Evolutionary conservation across 176 grass and related monocot genomes (phyloP), one percentile per base, ranked within the genome.

Genomic region (Oryza officinalis): DNA sequence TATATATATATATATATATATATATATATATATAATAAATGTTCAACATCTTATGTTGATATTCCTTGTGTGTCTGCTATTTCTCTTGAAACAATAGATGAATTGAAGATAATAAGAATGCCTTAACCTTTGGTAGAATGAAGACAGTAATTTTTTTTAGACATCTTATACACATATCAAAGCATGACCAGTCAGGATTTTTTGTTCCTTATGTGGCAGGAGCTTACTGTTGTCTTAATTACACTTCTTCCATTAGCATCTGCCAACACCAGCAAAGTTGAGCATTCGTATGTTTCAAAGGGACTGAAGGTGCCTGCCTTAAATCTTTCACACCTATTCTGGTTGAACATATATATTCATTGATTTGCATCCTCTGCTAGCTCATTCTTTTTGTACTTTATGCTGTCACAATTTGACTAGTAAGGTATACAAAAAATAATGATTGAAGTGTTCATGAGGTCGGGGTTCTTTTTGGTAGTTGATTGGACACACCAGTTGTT

Each of bases 181-280:
- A 59, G 43, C 33, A 82, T 90, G 43, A 72, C 22, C 67, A 60
- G 12, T 67, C 13, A 5, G 12, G 37, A 45, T 38, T 54, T 57
- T 40, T 87, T 83, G 72, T 49, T 23, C 86, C 75, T 83, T 83
- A 35, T 87, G 76, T 77, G 86, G 69, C 76, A 98, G 96, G 96
- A 98, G 65, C 90, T 98, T 61, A 89, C 78, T 57, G 78, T 85
- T 66, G 84, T 90, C 76, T 87, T 95, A 87, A 65, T 88, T 88
- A 85, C 91, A 0, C 96, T 98, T 88, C 92, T 98, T 87, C 92
- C 96, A 27, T 79, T 92, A 82, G 87, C 87, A 86, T 93, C 81
- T 80, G 69, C 89, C 67, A 91, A 91, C 81, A 89, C 26, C 18
- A 79, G 83, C 85, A 93, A 84, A 86, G 81, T 88, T 69, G 88